Base-by-base conservation (phyloP, 805 yeast species). In the Wickerhamomyces xylosicus region DNA sequence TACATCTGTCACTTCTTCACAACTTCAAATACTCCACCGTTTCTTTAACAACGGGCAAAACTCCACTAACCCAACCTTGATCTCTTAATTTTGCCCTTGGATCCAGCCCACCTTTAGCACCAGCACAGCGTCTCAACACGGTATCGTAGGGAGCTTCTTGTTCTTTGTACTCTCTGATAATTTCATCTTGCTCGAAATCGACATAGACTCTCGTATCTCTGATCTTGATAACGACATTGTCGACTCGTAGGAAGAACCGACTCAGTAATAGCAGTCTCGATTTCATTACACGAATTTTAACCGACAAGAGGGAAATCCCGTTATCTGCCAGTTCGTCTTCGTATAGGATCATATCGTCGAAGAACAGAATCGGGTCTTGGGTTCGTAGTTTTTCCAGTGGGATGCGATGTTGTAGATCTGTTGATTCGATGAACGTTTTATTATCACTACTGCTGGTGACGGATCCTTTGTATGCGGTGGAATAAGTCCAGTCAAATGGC, bases 291-390 rank as follows among this genome's bases (percentile, higher is more conserved):
- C 99, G 64, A 17, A 92, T 73, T 58, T 89, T 89, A 28, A 79
- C 77, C 38, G 77, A 76, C 39, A 85, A 61, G 39, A 85, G 72
- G 0, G 94, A 75, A 15, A 86, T 82, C 7, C 99, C 99, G 57
- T 90, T 92, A 57, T 92, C 99, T 4, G 95, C 97, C 40, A 92
- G 66, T 57, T 92, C 99, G 54, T 92, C 99, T 56, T 92, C 99
- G 56, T 74, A 92, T 25, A 92, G 63, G 6, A 85, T 75, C 66
- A 86, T 75, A 50, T 90, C 97, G 54, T 87, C 97, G 54, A 76
- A 92, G 57, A 85, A 87, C 39, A 86, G 54, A 34, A 92, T 92
- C 2, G 95, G 95, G 51, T 86, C 95, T 6, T 81, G 86, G 41
- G 69, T 64, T 28, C 74, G 65, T 31, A 92, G 66, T 53, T 79